Conservation (phyloP, 768 basidiomycete genomes). For the Boletus insuetus region DNA sequence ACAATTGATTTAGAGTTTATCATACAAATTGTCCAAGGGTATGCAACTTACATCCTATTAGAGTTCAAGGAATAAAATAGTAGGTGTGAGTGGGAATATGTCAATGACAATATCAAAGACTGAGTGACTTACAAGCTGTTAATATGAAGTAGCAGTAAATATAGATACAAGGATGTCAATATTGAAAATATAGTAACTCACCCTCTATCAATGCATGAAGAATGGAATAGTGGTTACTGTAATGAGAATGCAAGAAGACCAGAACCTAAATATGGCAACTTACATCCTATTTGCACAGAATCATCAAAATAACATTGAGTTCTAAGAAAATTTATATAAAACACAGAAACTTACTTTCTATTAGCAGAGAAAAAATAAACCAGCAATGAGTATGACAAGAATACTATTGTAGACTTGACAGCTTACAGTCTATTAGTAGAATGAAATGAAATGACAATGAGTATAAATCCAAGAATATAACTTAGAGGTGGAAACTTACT, state of each 20-base stretch:
- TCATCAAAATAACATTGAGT: not conserved
- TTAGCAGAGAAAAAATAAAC: not conserved
- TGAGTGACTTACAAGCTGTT: not conserved
- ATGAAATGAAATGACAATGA: not conserved
- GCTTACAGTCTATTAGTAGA: not conserved
- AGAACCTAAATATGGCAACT: not conserved
- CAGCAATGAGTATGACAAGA: too few relatives aligned
- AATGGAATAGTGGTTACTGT: not conserved
- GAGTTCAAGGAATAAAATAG: not conserved
- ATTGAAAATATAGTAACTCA: not conserved
- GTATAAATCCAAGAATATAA: not conserved
- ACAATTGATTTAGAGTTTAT: too few relatives aligned
- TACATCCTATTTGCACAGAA: not conserved
- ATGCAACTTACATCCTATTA: not conserved
- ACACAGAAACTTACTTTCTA: not conserved
- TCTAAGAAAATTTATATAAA: too few relatives aligned
- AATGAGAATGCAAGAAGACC: not conserved
- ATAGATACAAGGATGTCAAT: not conserved
- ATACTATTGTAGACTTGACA: too few relatives aligned
- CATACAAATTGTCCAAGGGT: not conserved
- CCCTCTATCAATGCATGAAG: not conserved
- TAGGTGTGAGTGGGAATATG: too few relatives aligned
- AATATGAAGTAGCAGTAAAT: not conserved
- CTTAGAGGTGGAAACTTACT: too few relatives aligned
- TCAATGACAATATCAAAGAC: not conserved